These are phyloP conservation scores for Aleurites moluccanus DNA, from an alignment of 441 rosid species.

Conservation along the genomic window DNA sequence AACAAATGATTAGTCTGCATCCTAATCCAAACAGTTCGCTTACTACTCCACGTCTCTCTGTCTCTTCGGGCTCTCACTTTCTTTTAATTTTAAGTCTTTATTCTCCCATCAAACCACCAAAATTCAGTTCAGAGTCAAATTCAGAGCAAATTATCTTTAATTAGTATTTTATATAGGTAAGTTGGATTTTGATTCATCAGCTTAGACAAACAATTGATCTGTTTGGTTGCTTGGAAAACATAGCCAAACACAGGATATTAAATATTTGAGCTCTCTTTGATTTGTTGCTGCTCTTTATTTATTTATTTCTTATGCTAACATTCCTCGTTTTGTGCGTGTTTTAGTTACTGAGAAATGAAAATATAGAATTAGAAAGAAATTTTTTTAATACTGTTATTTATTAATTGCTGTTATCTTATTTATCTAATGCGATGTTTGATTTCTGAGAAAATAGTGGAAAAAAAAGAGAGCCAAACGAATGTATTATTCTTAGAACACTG, in stretches of 20 bases:
- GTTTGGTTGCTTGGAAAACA: not conserved
- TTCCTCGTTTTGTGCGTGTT: not conserved
- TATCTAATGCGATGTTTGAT: not conserved
- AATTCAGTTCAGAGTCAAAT: not conserved
- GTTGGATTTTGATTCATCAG: not conserved
- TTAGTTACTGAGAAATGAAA: not conserved
- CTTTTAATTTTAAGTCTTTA: not conserved
- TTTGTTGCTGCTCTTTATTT: not conserved
- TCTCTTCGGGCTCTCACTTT: not conserved
- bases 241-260: not conserved
- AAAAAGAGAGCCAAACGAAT: not conserved
- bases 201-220: not conserved
- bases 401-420: too few relatives aligned
- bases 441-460: not conserved
- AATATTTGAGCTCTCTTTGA: not conserved
- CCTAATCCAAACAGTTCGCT: constrained; percentile 1
- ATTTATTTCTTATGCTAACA: not conserved
- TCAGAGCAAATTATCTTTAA: not conserved
- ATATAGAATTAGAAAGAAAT: not conserved
- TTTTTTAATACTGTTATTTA: not conserved
- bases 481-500: not conserved
- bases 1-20: not conserved
- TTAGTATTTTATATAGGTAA: too few relatives aligned
- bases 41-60: constrained; percentile 11
- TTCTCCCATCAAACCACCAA: not conserved